Evolutionary conservation across 139 green algal genomes (phyloP), one percentile per base, ranked within the genome.

Genomic region (Volvox reticuliferus): DNA sequence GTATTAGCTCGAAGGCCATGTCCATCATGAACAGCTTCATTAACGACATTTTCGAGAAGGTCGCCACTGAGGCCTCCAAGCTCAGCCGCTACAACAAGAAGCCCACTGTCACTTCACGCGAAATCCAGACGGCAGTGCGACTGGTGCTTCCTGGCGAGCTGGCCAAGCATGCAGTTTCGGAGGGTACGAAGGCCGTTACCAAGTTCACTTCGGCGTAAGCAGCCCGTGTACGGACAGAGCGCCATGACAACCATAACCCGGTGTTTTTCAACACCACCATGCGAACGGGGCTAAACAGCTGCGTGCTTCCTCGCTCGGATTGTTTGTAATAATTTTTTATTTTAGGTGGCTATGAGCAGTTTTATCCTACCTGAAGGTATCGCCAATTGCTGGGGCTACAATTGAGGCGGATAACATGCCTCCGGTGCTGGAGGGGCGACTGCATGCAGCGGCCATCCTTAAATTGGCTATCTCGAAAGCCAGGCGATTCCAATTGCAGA

Each of bases 11-110:
- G 93, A 99, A 99, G 96, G 97, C 97, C 79, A 91, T 99, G 97
- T 97, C 93, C 79, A 99, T 99, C 94, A 98, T 99, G 94, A 99
- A 99, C 96, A 98, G 95, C 50, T 99, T 99, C 96, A 98, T 98
- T 92, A 99, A 99, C 92, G 92, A 93, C 90, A 96, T 97, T 78
- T 98, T 98, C 82, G 96, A 99, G 94, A 98, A 97, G 95, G 97
- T 98, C 71, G 97, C 96, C 89, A 95, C 93, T 67, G 95, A 98
- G 94, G 94, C 96, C 30, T 89, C 93, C 94, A 79, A 94, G 94
- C 78, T 96, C 95, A 91, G 92, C 36, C 87, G 91, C 79, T 93
- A 93, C 87, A 91, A 89, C 86, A 93, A 93, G 91, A 93, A 93
- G 91, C 91, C 91, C 63, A 93, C 91, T n/a, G 84, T 93, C 71